Percentiles rank a stretch among this genome's conserved stretches.
phyloP scores from a whole-genome alignment of 1,284 basidiomycete species.

The Kwoniella shivajii region DNA sequence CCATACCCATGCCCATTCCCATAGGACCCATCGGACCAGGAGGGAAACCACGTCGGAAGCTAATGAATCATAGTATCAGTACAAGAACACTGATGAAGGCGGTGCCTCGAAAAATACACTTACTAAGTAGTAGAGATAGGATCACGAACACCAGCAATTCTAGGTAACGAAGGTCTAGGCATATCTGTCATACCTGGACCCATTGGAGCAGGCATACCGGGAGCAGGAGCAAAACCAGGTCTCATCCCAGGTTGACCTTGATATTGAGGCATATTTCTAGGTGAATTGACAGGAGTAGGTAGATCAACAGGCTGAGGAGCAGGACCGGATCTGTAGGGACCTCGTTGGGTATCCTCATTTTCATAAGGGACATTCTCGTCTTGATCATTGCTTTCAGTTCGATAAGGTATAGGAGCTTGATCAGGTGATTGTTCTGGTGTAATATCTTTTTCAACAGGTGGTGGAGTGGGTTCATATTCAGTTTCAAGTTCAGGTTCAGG shows the following conservation, averaged over 20 bases:
- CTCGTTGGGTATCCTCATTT: constrained; percentile 16
- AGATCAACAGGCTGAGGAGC: constrained; percentile 46
- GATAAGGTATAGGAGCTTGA: constrained; percentile 23
- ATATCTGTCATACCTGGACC: constrained; percentile 32
- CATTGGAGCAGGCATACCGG: constrained; percentile 27
- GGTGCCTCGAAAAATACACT: constrained; percentile 8
- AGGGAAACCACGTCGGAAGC: constrained; percentile 51
- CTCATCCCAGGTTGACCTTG: constrained; percentile 19
- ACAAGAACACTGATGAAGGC: constrained; percentile 1
- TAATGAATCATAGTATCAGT: constrained; percentile 2
- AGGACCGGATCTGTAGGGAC: constrained; percentile 24
- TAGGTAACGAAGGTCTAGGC: constrained; percentile 38
- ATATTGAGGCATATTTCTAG: constrained; percentile 22
- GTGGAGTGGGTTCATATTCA: constrained; percentile 15
- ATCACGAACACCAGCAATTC: constrained; percentile 47
- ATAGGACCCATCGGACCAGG: constrained; percentile 37
- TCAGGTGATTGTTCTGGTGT: constrained; percentile 12
- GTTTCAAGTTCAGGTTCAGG: constrained; percentile 3
- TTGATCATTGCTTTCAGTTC: constrained; percentile 24
- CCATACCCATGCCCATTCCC: constrained; percentile 35
- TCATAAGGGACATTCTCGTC: constrained; percentile 23
- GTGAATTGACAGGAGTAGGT: constrained; percentile 48
- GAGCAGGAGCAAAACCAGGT: constrained; percentile 27
- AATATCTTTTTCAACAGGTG: constrained; percentile 2
- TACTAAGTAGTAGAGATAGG: constrained; percentile 53